Evolutionary conservation across 2,329 filamentous ascomycete genomes (phyloP).

Genomic region (Talaromyces sp.): DNA sequence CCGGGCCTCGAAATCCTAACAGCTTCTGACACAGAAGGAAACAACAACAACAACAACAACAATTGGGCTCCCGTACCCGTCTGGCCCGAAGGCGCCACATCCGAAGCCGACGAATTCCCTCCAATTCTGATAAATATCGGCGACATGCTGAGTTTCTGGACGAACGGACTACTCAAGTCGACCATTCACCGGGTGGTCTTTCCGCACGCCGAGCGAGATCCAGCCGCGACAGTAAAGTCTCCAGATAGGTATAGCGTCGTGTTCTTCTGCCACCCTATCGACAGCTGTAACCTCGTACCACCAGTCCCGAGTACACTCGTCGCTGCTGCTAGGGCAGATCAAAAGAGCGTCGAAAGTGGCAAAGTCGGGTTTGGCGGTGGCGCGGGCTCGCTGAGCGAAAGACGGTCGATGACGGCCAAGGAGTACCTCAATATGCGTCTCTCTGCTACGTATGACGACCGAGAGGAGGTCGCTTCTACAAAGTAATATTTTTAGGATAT

Average conservation of each 20-base stretch:
- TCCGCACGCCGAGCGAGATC: slow-evolving; percentile 35
- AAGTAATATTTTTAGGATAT: neutral
- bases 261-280: slow-evolving; percentile 61
- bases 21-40: slow-evolving; percentile 34
- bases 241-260: slow-evolving; percentile 55
- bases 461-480: slow-evolving; percentile 16
- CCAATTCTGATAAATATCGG: slow-evolving; percentile 72
- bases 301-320: slow-evolving; percentile 51
- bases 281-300: slow-evolving; percentile 49
- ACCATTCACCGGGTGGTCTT: slow-evolving; percentile 90
- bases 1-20: slow-evolving; percentile 80
- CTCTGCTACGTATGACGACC: slow-evolving; percentile 54
- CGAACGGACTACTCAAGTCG: slow-evolving; percentile 76
- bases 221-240: slow-evolving; percentile 21
- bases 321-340: slow-evolving; percentile 26
- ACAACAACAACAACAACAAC: neutral
- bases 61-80: slow-evolving; percentile 65
- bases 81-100: slow-evolving; percentile 38
- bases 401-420: slow-evolving; percentile 49
- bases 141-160: slow-evolving; percentile 79
- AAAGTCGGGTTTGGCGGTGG: slow-evolving; percentile 40
- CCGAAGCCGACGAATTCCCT: slow-evolving; percentile 46
- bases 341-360: slow-evolving; percentile 25
- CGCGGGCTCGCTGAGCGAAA: slow-evolving; percentile 27
- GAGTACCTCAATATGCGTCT: slow-evolving; percentile 56